Evolutionary conservation across 202 grass and related monocot species (phyloP), one percentile per base, ranked within the genome.

Genomic region (Schoenoplectus tabernaemontani): DNA sequence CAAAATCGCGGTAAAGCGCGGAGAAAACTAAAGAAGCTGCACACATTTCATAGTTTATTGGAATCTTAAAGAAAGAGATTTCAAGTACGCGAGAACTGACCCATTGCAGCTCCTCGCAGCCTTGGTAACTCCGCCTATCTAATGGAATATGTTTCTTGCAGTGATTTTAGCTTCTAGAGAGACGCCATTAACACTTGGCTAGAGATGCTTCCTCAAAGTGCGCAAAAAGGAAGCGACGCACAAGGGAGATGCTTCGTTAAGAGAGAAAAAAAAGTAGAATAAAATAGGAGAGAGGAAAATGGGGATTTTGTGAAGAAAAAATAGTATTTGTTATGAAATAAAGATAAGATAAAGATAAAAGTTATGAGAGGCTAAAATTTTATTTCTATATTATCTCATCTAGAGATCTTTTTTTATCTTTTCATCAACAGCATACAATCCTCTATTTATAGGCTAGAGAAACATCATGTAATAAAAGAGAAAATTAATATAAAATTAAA

Each of bases 171-270:
- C 51, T 78, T 41, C 58, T 13, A 42, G 13, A 22, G 28, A 59
- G 53, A 15, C n/a, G 33, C 33, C 33, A 79, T 61, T 80, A 54
- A 80, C 77, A 80, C 77, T 64, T 64, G 77, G 76, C 57, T 61
- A 62, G 4, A 79, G 20, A 34, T 33, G 43, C 44, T 72, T 51
- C 69, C 33, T 13, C 26, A 33, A 42, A 67, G 64, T 67, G 64
- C 37, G 37, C 37, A 39, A 8, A 4, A 48, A 71, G 12, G 69
- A 53, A 42, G 23, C 23, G 43, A 50, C 3, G 2, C 9, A 12
- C 20, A 42, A 2, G 11, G 62, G 51, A 78, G 36, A 20, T 42
- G n/a, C 36, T 42, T 56, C 37, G 4, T 26, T 57, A 19, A 46
- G 65, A 24, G 46, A 63, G 6, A 41, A 13, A 46, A 23, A 50